These are phyloP conservation scores for Paraconiothyrium brasiliense DNA, from an alignment of 2,329 filamentous ascomycete species.

Conservation along the genomic window DNA sequence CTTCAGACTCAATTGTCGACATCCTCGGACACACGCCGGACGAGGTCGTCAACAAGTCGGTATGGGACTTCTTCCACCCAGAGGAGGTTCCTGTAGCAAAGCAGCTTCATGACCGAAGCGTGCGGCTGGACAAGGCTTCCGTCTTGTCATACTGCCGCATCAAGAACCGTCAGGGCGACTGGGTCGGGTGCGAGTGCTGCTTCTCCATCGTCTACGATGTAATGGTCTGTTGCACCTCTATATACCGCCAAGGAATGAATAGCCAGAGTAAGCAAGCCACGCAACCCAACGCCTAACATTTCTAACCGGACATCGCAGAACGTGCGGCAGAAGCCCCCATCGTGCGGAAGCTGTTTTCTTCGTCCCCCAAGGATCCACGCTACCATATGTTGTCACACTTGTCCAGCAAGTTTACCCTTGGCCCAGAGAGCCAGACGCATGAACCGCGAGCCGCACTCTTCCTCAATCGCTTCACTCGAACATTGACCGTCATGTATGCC, in stretches of 20 bases:
- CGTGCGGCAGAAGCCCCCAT: conserved; percentile 80
- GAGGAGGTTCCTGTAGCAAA: conserved; percentile 81
- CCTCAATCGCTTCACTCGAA: conserved; percentile 84
- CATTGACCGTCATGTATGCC: conserved; percentile 85
- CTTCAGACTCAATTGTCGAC: conserved; percentile 82
- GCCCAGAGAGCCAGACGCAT: conserved; percentile 65
- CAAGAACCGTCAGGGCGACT: conserved; percentile 72
- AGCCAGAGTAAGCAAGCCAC: conserved; percentile 72
- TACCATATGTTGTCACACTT: conserved; percentile 91
- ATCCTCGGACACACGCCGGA: conserved; percentile 82
- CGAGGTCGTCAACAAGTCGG: conserved; percentile 78
- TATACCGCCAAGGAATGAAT: conserved; percentile 74
- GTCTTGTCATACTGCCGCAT: conserved; percentile 83
- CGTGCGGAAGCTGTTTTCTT: conserved; percentile 81
- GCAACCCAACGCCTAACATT: neutral
- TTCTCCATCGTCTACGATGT: conserved; percentile 91
- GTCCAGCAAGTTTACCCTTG: conserved; percentile 77
- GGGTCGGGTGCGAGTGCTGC: conserved; percentile 85
- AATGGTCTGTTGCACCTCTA: conserved; percentile 82
- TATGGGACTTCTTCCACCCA: conserved; percentile 87
- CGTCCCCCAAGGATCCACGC: conserved; percentile 81
- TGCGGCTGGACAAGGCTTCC: conserved; percentile 83
- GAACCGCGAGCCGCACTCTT: conserved; percentile 87
- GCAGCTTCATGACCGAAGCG: conserved; percentile 74
- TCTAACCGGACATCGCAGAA: conserved; percentile 60